Evolutionary conservation across 768 basidiomycete genomes (phyloP).

Genomic region (Gymnopilus junonius): DNA sequence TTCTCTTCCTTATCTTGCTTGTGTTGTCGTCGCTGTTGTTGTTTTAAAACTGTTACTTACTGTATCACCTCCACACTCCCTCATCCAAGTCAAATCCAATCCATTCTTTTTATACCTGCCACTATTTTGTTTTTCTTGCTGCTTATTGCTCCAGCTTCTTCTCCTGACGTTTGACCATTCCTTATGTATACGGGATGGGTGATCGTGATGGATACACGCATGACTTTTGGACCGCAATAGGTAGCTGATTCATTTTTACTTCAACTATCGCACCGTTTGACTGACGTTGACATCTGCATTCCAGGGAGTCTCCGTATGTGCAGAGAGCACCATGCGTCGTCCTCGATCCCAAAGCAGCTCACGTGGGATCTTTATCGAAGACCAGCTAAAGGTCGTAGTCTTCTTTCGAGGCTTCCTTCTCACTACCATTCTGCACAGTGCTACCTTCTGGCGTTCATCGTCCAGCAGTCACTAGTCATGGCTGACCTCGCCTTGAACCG

Average conservation of each 20-base stretch:
- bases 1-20: not conserved
- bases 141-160: not conserved
- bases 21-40: constrained; percentile 6
- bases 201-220: not conserved
- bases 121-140: not conserved
- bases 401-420: too few species aligned
- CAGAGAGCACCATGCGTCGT: too few species aligned
- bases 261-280: not conserved
- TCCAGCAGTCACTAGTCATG: too few species aligned
- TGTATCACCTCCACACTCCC: constrained; percentile 15
- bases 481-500: too few species aligned
- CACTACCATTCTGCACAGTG: too few species aligned
- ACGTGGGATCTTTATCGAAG: too few species aligned
- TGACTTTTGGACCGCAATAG: not conserved
- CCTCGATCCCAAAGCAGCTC: too few species aligned
- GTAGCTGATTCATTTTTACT: not conserved
- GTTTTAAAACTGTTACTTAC: constrained; percentile 7
- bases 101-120: constrained; percentile 1
- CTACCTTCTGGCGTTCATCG: too few species aligned
- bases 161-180: not conserved
- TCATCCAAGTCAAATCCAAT: constrained; percentile 12
- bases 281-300: constrained; percentile 2
- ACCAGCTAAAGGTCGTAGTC: too few species aligned
- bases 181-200: too few species aligned
- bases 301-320: not conserved